Percentiles rank a stretch among this genome's conserved stretches.
Conservation (phyloP, 2,329 filamentous ascomycete species). For the Gnomoniopsis smithogilvyi region DNA sequence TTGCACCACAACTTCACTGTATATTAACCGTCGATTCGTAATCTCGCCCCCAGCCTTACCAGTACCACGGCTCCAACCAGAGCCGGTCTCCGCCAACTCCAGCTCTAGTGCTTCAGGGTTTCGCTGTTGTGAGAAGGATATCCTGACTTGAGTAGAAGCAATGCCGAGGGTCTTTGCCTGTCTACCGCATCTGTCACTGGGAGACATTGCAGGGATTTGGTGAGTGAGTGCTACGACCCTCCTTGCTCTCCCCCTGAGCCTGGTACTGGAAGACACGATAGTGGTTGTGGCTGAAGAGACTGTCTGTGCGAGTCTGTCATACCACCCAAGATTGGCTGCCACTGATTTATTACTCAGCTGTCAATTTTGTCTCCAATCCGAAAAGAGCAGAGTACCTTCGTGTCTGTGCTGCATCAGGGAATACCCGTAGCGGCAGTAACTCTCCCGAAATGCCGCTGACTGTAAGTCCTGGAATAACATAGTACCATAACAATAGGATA, state of each 20-base stretch:
- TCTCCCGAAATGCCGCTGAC: no score
- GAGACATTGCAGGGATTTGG: not conserved
- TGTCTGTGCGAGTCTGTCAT: not conserved
- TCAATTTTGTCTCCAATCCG: constrained; percentile 1
- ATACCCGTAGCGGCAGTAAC: no score
- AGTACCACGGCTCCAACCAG: not conserved
- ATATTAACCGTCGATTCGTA: not conserved
- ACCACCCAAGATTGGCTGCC: not conserved
- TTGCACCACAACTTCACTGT: no score
- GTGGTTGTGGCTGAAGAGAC: constrained; percentile 5
- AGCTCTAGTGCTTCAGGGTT: not conserved
- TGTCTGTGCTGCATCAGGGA: no score
- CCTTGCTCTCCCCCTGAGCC: no score
- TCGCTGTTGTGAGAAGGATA: no score
- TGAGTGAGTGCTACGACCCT: not conserved
- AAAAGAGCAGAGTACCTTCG: not conserved
- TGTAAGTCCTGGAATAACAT: no score
- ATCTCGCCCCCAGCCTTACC: not conserved
- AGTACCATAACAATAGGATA: no score
- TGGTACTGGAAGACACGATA: not conserved
- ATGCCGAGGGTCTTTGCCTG: not conserved
- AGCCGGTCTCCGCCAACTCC: not conserved
- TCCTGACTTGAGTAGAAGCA: no score
- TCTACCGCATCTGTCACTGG: not conserved
- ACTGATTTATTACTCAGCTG: constrained; percentile 1